Percentiles rank a stretch among this genome's conserved stretches.
Evolutionary conservation across 257 asterid genomes (phyloP).

Genomic region (Verbena officinalis): DNA sequence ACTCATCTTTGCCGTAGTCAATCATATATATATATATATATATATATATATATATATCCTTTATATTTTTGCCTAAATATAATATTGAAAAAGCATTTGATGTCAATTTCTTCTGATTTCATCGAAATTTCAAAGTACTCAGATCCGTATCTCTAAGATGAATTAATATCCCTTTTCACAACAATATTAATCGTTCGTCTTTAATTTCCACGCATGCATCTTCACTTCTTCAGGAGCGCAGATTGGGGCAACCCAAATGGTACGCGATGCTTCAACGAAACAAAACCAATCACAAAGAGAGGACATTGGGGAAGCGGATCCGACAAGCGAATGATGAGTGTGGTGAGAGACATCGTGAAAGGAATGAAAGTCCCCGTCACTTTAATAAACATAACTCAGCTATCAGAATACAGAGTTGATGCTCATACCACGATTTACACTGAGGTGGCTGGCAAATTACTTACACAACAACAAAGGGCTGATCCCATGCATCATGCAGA

Average conservation of each 20-base stretch:
- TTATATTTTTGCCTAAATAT: neutral
- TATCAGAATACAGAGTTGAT: slow-evolving; percentile 78
- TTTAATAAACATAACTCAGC: slow-evolving; percentile 70
- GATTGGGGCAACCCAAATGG: slow-evolving; percentile 77
- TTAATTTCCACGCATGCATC: no score
- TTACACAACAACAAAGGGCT: slow-evolving; percentile 64
- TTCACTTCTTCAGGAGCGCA: slow-evolving; percentile 46
- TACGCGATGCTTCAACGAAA: slow-evolving; percentile 80
- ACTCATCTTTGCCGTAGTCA: neutral
- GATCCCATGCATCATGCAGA: slow-evolving; percentile 77
- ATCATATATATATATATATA: no score
- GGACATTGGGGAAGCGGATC: slow-evolving; percentile 84
- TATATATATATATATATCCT: no score
- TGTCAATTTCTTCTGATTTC: no score
- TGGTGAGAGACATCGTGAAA: slow-evolving; percentile 45
- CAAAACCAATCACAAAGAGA: slow-evolving; percentile 56
- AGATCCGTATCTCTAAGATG: no score
- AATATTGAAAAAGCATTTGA: no score
- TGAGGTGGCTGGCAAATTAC: slow-evolving; percentile 60
- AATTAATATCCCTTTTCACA: no score
- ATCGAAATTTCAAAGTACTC: no score
- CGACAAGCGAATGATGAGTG: slow-evolving; percentile 59
- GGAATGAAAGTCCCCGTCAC: slow-evolving; percentile 77
- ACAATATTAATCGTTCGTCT: no score
- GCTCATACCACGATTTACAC: slow-evolving; percentile 77